A percentile compares a stretch with the other conserved stretches of the same genome.
These are phyloP conservation scores for Laetiporus sulphureus DNA, from an alignment of 1,284 basidiomycete species.

Conservation along the genomic window DNA sequence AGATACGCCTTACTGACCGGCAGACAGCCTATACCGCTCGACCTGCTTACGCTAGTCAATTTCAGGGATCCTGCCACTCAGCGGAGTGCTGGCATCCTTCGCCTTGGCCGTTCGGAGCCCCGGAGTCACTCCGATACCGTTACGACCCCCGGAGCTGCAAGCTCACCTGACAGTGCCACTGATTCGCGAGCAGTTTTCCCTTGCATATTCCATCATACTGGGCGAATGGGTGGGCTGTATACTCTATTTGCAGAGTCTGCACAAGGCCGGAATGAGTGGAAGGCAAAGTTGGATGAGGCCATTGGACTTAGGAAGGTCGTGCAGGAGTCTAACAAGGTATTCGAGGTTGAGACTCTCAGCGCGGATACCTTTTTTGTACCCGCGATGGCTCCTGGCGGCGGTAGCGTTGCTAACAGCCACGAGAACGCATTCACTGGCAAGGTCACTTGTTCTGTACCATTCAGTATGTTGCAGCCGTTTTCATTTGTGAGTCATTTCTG, in stretches of 20 bases:
- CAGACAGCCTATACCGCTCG: constrained; percentile 79
- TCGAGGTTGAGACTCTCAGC: constrained; percentile 83
- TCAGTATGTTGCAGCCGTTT: constrained; percentile 43
- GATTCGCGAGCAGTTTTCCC: constrained; percentile 77
- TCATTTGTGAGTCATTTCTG: background rate
- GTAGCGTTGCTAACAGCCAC: constrained; percentile 54
- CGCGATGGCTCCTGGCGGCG: constrained; percentile 37
- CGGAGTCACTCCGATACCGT: constrained; percentile 30
- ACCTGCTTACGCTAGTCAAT: constrained; percentile 75
- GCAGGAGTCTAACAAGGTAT: constrained; percentile 89
- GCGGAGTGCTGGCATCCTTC: constrained; percentile 54
- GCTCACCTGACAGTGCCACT: constrained; percentile 37
- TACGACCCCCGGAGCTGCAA: constrained; percentile 29
- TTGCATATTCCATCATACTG: constrained; percentile 80
- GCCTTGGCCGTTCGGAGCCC: constrained; percentile 24
- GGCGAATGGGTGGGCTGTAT: constrained; percentile 75
- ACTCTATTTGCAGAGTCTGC: constrained; percentile 82
- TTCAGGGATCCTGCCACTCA: constrained; percentile 73
- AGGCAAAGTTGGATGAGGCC: constrained; percentile 83
- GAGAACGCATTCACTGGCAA: constrained; percentile 77
- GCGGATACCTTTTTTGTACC: constrained; percentile 80
- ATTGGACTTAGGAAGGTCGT: constrained; percentile 80
- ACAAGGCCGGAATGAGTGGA: constrained; percentile 80
- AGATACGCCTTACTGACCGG: background rate
- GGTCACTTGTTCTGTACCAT: constrained; percentile 91